A percentile compares a stretch with the other conserved stretches of the same genome.
These are phyloP conservation scores for Cylindrotheca closterium DNA, from an alignment of 108 stramenopile species.

Conservation along the genomic window DNA sequence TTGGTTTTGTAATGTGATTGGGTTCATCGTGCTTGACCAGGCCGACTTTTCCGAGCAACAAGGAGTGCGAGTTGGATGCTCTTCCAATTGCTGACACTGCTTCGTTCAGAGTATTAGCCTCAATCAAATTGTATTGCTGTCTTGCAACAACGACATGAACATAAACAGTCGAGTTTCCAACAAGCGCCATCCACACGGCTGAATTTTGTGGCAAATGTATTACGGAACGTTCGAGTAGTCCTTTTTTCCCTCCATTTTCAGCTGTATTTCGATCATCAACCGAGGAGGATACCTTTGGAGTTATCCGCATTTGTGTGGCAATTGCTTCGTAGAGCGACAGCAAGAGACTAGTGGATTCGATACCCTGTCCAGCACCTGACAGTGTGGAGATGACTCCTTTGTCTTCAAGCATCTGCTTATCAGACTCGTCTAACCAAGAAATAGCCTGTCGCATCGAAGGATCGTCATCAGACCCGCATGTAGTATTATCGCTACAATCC, in stretches of 20 bases:
- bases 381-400: slow-evolving; percentile 73
- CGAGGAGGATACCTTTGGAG: slow-evolving; percentile 5
- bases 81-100: slow-evolving; percentile 10
- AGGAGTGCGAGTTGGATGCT: slow-evolving; percentile 35
- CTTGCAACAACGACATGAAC: slow-evolving; percentile 67
- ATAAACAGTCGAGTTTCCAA: slow-evolving; percentile 65
- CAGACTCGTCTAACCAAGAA: slow-evolving; percentile 65
- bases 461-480: slow-evolving; percentile 12
- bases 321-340: slow-evolving; percentile 57
- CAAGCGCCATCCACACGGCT: slow-evolving; percentile 63
- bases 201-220: slow-evolving; percentile 48
- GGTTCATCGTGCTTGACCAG: slow-evolving; percentile 78
- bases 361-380: slow-evolving; percentile 81
- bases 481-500: slow-evolving; percentile 24
- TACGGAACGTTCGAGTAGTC: slow-evolving; percentile 35
- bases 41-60: slow-evolving; percentile 65
- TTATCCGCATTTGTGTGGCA: slow-evolving; percentile 12
- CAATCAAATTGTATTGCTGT: slow-evolving; percentile 18
- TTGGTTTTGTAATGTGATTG: slow-evolving; percentile 63
- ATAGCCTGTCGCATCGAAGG: slow-evolving; percentile 52
- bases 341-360: slow-evolving; percentile 78
- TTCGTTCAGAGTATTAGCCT: slow-evolving; percentile 12
- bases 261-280: slow-evolving; percentile 18
- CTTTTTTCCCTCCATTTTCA: background rate
- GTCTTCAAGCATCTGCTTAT: slow-evolving; percentile 51